These are phyloP conservation scores for Capsicum rhomboideum DNA, from an alignment of 257 asterid genomes.

Conservation along the genomic window DNA sequence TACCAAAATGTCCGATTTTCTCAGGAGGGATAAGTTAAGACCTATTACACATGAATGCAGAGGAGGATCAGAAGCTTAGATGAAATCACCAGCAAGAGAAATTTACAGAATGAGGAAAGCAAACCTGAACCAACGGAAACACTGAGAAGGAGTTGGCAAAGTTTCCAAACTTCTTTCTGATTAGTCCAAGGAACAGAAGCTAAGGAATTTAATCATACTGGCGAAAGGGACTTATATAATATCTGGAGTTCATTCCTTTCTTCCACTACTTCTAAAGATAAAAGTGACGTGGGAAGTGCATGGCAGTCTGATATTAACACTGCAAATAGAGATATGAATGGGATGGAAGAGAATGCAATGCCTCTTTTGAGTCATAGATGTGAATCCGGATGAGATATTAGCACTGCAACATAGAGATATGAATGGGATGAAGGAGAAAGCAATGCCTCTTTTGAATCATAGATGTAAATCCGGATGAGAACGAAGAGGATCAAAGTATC, in stretches of 20 bases:
- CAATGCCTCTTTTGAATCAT: no score
- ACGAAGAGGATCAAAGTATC: background rate
- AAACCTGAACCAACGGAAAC: background rate
- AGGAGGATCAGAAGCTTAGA: background rate
- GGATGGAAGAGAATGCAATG: background rate
- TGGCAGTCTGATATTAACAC: background rate
- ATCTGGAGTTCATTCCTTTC: background rate
- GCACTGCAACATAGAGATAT: no score
- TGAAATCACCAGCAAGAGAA: background rate
- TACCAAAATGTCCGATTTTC: background rate
- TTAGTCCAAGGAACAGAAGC: background rate
- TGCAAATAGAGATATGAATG: background rate
- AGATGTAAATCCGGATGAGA: no score
- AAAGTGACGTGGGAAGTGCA: background rate
- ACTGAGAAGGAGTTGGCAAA: background rate
- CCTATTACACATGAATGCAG: background rate
- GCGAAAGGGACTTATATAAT: background rate
- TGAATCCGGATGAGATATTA: no score
- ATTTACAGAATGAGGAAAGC: background rate
- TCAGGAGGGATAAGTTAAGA: background rate
- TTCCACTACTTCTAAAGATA: background rate
- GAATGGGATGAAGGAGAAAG: no score
- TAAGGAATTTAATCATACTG: background rate
- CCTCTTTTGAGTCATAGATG: background rate
- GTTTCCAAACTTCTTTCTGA: background rate